These are phyloP conservation scores for Mycosarcoma maydis DNA, from an alignment of 1,284 basidiomycete genomes.

Conservation along the genomic window DNA sequence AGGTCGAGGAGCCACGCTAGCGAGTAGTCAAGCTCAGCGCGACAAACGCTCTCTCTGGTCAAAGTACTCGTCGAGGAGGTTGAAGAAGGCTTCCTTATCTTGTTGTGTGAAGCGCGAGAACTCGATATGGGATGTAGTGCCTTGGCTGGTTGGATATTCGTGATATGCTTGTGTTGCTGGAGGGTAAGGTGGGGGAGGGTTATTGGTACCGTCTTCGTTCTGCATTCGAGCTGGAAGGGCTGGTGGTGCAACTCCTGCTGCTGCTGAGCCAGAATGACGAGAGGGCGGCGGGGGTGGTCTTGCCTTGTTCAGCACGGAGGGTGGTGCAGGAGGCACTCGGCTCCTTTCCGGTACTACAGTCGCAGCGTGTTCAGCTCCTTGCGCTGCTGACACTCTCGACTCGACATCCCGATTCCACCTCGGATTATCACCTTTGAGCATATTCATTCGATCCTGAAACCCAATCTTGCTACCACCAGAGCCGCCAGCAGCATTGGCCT, in stretches of 20 bases:
- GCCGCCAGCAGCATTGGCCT: slow-evolving; percentile 29
- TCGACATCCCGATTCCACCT: slow-evolving; percentile 39
- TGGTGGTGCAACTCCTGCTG: slow-evolving; percentile 6
- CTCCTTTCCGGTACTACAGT: slow-evolving; percentile 34
- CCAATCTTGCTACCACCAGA: slow-evolving; percentile 12
- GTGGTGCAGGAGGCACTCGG: slow-evolving; percentile 25
- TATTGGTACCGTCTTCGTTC: slow-evolving; percentile 48
- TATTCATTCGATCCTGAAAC: slow-evolving; percentile 45
- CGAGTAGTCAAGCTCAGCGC: slow-evolving; percentile 17
- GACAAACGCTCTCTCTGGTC: slow-evolving; percentile 29
- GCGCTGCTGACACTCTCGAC: slow-evolving; percentile 9
- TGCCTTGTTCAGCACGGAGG: slow-evolving; percentile 19
- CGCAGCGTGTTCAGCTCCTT: slow-evolving; percentile 11
- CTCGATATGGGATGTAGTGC: slow-evolving; percentile 31
- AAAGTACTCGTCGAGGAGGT: slow-evolving; percentile 55
- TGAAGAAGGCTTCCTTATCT: slow-evolving; percentile 59
- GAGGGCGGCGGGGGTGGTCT: slow-evolving; percentile 35
- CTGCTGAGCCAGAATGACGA: slow-evolving; percentile 13
- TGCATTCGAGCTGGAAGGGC: slow-evolving; percentile 52
- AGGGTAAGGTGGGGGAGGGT: slow-evolving; percentile 50
- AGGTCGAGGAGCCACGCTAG: too few relatives aligned
- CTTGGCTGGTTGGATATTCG: slow-evolving; percentile 17
- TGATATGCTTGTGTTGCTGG: slow-evolving; percentile 18
- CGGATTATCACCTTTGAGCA: slow-evolving; percentile 43
- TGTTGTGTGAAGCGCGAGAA: slow-evolving; percentile 55